Evolutionary conservation across 164 flowering plant genomes (phyloP).

Genomic region (Taxillus chinensis): DNA sequence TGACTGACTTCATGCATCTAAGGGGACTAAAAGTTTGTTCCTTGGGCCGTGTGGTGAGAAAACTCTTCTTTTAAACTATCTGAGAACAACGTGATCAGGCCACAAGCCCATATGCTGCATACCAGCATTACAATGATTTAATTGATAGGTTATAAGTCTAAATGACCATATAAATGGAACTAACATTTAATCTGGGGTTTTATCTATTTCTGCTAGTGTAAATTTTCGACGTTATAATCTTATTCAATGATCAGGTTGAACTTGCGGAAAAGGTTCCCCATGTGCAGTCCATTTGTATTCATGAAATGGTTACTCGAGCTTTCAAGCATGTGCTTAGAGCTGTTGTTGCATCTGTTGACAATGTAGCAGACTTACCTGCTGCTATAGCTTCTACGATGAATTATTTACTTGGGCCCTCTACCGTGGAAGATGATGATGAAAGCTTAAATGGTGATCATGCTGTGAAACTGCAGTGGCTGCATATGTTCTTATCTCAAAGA

Average conservation of each 20-base stretch:
- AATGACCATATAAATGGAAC: too few species aligned
- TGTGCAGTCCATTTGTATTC: conserved; percentile 84
- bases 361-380: conserved; percentile 35
- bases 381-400: conserved; percentile 66
- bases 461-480: conserved; percentile 59
- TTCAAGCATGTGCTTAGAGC: conserved; percentile 72
- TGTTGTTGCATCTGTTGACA: conserved; percentile 49
- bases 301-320: conserved; percentile 95
- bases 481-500: conserved; percentile 39
- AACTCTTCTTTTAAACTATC: not conserved
- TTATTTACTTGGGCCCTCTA: conserved; percentile 52
- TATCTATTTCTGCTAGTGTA: too few species aligned
- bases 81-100: not conserved
- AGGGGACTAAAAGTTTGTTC: conserved; percentile 84
- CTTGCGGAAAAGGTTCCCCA: conserved; percentile 92
- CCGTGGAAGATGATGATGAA: conserved; percentile 19
- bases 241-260: conserved; percentile 46
- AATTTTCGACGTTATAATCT: not conserved
- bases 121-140: not conserved
- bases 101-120: not conserved
- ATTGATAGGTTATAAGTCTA: not conserved
- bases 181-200: too few species aligned
- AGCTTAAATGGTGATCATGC: conserved; percentile 18
- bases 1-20: conserved; percentile 92
- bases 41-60: conserved; percentile 86